Conservation (phyloP, 192 early-diverging fungal species). For the Coemansia sp. region DNA sequence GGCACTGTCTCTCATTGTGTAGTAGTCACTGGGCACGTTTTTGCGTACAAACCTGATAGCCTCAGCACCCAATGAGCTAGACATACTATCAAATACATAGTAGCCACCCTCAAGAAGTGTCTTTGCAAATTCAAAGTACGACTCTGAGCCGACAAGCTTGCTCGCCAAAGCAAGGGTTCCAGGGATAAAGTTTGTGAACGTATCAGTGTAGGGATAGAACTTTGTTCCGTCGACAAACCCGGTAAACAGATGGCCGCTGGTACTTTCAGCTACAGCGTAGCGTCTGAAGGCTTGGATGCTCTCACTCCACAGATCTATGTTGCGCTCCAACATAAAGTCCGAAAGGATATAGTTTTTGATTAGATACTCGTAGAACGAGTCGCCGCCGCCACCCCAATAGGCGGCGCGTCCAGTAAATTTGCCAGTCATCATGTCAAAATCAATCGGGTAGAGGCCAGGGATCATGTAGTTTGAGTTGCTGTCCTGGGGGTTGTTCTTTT, state of each 20-base stretch:
- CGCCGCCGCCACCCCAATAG: slow-evolving; percentile 77
- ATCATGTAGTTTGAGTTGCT: slow-evolving; percentile 31
- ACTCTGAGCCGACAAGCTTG: slow-evolving; percentile 39
- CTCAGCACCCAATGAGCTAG: slow-evolving; percentile 37
- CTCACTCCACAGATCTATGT: slow-evolving; percentile 46
- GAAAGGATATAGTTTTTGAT: slow-evolving; percentile 85
- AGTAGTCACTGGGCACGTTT: slow-evolving; percentile 36
- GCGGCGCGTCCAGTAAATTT: slow-evolving; percentile 27
- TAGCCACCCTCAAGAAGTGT: slow-evolving; percentile 36
- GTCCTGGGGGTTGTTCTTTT: slow-evolving; percentile 19
- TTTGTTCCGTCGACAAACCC: slow-evolving; percentile 43
- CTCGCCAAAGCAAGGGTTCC: slow-evolving; percentile 42
- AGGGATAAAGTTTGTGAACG: slow-evolving; percentile 47
- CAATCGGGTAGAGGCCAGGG: slow-evolving; percentile 36
- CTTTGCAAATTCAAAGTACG: slow-evolving; percentile 38
- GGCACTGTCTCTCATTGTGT: not conserved
- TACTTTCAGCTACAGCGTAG: slow-evolving; percentile 33
- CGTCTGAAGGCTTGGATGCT: slow-evolving; percentile 40
- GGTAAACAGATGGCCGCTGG: slow-evolving; percentile 21
- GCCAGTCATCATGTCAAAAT: slow-evolving; percentile 30
- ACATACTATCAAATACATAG: slow-evolving; percentile 39
- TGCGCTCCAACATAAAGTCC: slow-evolving; percentile 49
- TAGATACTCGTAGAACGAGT: slow-evolving; percentile 95
- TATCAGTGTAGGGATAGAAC: slow-evolving; percentile 43
- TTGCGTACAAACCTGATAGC: slow-evolving; percentile 43